phyloP scores from a whole-genome alignment of 495 filamentous ascomycete species.

The Penicillium canescens region DNA sequence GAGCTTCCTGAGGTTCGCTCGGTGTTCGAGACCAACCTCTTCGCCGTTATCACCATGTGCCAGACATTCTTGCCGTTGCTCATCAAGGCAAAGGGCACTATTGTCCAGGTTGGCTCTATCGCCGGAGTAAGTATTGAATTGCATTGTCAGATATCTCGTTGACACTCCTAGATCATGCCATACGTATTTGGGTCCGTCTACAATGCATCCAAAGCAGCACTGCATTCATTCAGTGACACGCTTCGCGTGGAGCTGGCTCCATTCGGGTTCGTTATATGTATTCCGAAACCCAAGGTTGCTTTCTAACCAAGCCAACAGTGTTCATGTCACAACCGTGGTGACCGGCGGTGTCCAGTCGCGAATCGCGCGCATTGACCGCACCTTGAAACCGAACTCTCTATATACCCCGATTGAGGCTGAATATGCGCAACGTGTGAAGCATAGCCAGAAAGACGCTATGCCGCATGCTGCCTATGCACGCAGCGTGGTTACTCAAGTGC shows the following conservation, averaged over 20 bases:
- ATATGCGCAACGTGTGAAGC: conserved; percentile 51
- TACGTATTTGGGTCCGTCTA: conserved; percentile 60
- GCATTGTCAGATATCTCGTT: background rate
- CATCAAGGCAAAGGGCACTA: conserved; percentile 58
- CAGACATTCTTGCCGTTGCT: conserved; percentile 59
- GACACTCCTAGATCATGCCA: conserved; percentile 43
- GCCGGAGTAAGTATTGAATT: conserved; percentile 41
- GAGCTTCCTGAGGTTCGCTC: conserved; percentile 49
- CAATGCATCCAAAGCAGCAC: conserved; percentile 64
- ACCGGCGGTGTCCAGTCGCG: conserved; percentile 63
- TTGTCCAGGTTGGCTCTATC: conserved; percentile 61
- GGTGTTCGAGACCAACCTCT: conserved; percentile 60
- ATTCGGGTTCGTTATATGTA: conserved; percentile 34
- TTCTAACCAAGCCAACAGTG: conserved; percentile 20
- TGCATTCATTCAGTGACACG: conserved; percentile 61
- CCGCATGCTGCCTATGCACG: conserved; percentile 52
- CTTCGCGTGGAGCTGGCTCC: conserved; percentile 56
- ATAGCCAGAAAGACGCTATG: conserved; percentile 60
- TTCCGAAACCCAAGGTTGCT: background rate
- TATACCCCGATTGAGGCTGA: conserved; percentile 52
- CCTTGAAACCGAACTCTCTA: conserved; percentile 47
- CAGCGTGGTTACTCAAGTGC: conserved; percentile 55
- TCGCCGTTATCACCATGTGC: conserved; percentile 60
- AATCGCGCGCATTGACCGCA: conserved; percentile 53
- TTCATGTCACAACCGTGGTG: conserved; percentile 56